These are phyloP conservation scores for Anaeromyces robustus DNA, from an alignment of 192 early-diverging fungal species.

Conservation along the genomic window DNA sequence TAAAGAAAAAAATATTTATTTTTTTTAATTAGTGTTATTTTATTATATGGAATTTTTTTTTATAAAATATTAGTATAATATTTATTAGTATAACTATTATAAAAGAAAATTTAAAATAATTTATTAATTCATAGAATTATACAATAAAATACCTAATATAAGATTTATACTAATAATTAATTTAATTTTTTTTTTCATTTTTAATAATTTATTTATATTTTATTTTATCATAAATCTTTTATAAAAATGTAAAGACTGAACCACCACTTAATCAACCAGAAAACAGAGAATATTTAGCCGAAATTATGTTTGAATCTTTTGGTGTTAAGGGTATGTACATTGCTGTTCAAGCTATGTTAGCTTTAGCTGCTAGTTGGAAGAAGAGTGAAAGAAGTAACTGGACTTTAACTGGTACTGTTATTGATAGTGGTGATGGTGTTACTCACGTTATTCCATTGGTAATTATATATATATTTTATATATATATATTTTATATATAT, in stretches of 20 bases:
- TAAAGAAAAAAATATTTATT: too few species aligned
- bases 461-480: slow-evolving; percentile 7
- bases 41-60: too few species aligned
- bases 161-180: too few species aligned
- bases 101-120: too few species aligned
- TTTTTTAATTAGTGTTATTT: too few species aligned
- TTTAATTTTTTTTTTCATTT: too few species aligned
- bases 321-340: slow-evolving; percentile 96
- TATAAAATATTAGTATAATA: too few species aligned
- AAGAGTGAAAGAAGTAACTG: slow-evolving; percentile 66
- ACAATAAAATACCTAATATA: too few species aligned
- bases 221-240: too few species aligned
- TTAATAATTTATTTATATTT: too few species aligned
- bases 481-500: background rate
- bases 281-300: slow-evolving; percentile 96
- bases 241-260: slow-evolving; percentile 65
- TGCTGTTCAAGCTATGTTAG: slow-evolving; percentile 97
- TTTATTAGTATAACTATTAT: too few species aligned
- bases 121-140: too few species aligned
- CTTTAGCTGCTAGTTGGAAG: slow-evolving; percentile 89
- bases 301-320: slow-evolving; percentile 99
- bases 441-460: slow-evolving; percentile 98
- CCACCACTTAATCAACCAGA: slow-evolving; percentile 95
- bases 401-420: slow-evolving; percentile 93
- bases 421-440: slow-evolving; percentile 96